phyloP scores from a whole-genome alignment of 192 early-diverging fungal genomes.

The Dissophora globulifera region DNA sequence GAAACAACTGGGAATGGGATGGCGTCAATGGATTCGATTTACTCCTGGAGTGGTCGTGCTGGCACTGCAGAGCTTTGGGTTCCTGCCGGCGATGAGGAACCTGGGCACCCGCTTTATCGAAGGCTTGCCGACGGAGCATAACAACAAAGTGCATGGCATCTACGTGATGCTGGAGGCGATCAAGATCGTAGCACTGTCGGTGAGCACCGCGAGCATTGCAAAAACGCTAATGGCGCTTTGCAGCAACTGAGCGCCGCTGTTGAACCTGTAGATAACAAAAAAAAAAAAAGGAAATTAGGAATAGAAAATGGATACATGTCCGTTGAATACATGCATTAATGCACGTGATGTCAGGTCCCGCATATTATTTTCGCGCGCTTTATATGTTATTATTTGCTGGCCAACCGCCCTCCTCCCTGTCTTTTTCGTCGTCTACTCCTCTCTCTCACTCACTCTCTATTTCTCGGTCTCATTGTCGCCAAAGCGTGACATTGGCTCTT shows the following conservation, averaged over 20 bases:
- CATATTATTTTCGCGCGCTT: too few relatives aligned
- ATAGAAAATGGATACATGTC: too few relatives aligned
- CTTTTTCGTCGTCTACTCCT: too few relatives aligned
- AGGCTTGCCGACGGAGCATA: constrained; percentile 15
- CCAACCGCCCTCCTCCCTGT: too few relatives aligned
- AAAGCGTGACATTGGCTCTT: background rate
- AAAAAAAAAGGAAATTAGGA: background rate
- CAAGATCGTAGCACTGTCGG: constrained; percentile 20
- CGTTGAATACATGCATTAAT: too few relatives aligned
- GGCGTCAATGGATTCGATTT: constrained; percentile 12
- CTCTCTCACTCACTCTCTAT: too few relatives aligned
- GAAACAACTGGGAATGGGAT: background rate
- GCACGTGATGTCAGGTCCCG: too few relatives aligned
- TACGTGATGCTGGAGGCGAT: constrained; percentile 30
- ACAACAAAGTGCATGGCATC: constrained; percentile 19
- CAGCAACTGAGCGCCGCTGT: too few relatives aligned
- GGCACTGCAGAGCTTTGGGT: constrained; percentile 26
- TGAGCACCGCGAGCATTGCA: constrained; percentile 18
- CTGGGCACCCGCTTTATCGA: constrained; percentile 23
- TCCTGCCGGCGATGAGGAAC: constrained; percentile 24
- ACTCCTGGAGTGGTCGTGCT: constrained; percentile 32
- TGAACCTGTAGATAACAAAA: too few relatives aligned
- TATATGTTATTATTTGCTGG: too few relatives aligned
- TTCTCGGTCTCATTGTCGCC: too few relatives aligned
- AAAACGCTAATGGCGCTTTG: constrained; percentile 6